Evolutionary conservation across 2,329 filamentous ascomycete genomes (phyloP), one percentile per base, ranked within the genome.

Genomic region (Exophiala dermatitidis): DNA sequence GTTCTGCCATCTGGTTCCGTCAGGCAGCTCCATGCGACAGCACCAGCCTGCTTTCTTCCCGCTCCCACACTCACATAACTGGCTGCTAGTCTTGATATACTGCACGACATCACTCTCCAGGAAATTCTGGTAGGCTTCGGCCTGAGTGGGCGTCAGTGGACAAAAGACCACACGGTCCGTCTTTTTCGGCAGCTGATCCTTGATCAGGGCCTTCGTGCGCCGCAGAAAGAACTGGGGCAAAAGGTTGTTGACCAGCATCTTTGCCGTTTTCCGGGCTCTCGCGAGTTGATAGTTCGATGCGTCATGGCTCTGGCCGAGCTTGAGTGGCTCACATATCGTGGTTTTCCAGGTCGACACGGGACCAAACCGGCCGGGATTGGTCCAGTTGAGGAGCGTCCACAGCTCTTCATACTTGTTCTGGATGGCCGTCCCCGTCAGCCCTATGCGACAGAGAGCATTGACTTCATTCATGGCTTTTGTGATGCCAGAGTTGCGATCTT

Each of bases 331-430:
- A 49, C 84, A 84, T 54, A 98, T 88, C 36, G 80, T 82, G 19
- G 79, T 76, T 63, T 83, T 85, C 93, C 93, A 98, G 40, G 87
- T 86, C 3, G 79, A 73, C 6, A 86, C 71, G 0, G 82, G 80
- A 0, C 83, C 82, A 58, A 86, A 78, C 37, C 69, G 71, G 0
- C 90, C 91, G 0, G 93, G 93, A 62, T 94, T 93, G 0, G 90
- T 90, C 93, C 93, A 98, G 67, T 98, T 95, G 2, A 98, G 75
- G 0, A 98, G 75, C 0, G 90, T 94, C 91, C 91, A 98, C 0
- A 98, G 77, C 68, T 98, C 93, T 66, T 96, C 89, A 67, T 98
- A 98, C 61, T 88, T 93, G 69, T 98, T 98, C 67, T 98, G 93
- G 42, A 98, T 96, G 0, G 91, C 91, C 0, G 93, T 98, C 1